Evolutionary conservation across 1,139 yeast species (phyloP).

Genomic region (Wickerhamiella infanticola): DNA sequence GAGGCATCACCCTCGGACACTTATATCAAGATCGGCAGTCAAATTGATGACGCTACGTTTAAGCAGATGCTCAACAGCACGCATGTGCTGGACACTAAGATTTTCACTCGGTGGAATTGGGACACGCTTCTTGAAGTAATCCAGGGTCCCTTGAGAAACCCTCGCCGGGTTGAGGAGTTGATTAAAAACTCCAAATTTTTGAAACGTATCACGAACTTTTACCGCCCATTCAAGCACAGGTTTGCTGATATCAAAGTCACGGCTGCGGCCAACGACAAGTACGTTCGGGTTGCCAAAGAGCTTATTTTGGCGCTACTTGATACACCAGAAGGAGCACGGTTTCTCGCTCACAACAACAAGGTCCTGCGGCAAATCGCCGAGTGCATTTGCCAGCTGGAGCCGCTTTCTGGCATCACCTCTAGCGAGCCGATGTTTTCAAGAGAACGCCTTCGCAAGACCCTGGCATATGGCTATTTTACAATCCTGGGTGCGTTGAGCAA

Average conservation of each 20-base stretch:
- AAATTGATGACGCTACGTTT: constrained; percentile 57
- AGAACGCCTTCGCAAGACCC: constrained; percentile 43
- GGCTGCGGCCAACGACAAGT: constrained; percentile 34
- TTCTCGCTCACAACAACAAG: constrained; percentile 50
- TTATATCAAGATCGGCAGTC: constrained; percentile 30
- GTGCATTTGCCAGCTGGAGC: constrained; percentile 73
- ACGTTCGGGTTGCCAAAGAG: constrained; percentile 57
- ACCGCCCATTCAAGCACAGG: constrained; percentile 77
- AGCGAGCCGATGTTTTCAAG: constrained; percentile 59
- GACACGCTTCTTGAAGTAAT: constrained; percentile 46
- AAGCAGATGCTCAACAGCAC: constrained; percentile 53
- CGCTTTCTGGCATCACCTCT: constrained; percentile 58
- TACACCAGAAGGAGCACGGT: constrained; percentile 49
- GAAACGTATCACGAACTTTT: constrained; percentile 72
- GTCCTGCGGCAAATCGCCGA: constrained; percentile 77
- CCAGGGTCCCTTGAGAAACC: constrained; percentile 65
- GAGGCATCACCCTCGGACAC: constrained; percentile 3
- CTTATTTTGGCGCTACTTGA: constrained; percentile 51
- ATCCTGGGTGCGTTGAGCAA: constrained; percentile 60
- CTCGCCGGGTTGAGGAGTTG: constrained; percentile 61
- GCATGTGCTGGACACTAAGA: constrained; percentile 61
- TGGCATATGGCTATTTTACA: constrained; percentile 62
- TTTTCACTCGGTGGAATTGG: constrained; percentile 85
- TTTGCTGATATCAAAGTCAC: constrained; percentile 49
- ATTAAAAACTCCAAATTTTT: constrained; percentile 70